These are phyloP conservation scores for Ceratocystis harringtonii DNA, from an alignment of 2,329 filamentous ascomycete genomes.

Conservation along the genomic window DNA sequence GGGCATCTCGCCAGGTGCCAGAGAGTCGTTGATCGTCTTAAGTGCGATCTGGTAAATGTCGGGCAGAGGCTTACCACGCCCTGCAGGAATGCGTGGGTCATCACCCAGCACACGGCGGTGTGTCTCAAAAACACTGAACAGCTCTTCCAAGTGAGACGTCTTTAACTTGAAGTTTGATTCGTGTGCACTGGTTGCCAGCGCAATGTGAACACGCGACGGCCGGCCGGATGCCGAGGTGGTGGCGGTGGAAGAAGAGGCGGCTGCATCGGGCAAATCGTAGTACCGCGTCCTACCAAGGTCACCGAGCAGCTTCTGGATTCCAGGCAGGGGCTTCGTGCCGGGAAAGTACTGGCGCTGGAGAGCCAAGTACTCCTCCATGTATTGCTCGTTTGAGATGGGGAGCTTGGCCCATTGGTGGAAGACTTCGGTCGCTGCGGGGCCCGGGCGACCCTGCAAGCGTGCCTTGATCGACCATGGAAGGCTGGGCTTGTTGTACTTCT, in stretches of 20 bases:
- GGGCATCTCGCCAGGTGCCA: conserved; percentile 45
- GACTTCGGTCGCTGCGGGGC: conserved; percentile 37
- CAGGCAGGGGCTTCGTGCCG: conserved; percentile 58
- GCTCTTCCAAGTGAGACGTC: conserved; percentile 43
- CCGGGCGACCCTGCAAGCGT: conserved; percentile 51
- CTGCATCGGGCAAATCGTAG: conserved; percentile 29
- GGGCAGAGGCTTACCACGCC: conserved; percentile 83
- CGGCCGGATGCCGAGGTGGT: conserved; percentile 19
- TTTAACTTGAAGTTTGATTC: conserved; percentile 61
- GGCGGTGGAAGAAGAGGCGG: conserved; percentile 13
- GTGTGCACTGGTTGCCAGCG: conserved; percentile 71
- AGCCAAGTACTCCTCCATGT: conserved; percentile 39
- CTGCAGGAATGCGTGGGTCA: conserved; percentile 58
- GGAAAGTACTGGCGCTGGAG: conserved; percentile 63
- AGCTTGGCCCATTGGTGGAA: conserved; percentile 72
- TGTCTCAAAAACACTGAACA: conserved; percentile 51
- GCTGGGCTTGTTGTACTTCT: conserved; percentile 53
- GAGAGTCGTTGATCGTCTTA: conserved; percentile 63
- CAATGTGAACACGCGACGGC: conserved; percentile 49
- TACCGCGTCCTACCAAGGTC: conserved; percentile 40
- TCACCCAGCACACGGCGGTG: conserved; percentile 73
- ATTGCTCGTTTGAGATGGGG: conserved; percentile 58
- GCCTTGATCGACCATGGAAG: conserved; percentile 95
- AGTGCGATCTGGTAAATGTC: conserved; percentile 89
- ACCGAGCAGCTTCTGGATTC: conserved; percentile 53